Percentiles rank a stretch among this genome's conserved stretches.
Evolutionary conservation across 2,329 filamentous ascomycete species (phyloP).

Genomic region (Talaromyces marneffei): DNA sequence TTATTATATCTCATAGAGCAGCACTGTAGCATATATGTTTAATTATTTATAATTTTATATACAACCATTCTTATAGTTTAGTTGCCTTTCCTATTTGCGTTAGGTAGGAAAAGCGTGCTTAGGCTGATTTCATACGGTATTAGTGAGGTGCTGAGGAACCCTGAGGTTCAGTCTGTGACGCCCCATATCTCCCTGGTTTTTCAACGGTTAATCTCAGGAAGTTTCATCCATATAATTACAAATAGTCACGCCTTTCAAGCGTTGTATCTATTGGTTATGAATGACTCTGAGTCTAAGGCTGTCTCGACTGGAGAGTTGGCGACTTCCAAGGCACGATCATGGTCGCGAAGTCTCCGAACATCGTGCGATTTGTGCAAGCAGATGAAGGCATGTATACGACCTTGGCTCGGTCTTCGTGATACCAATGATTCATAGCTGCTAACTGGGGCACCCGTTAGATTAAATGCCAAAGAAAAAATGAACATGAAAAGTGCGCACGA

Average conservation of each 20-base stretch:
- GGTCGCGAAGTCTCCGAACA: not conserved
- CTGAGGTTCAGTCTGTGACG: not conserved
- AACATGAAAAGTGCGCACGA: not conserved
- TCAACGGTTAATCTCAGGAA: not conserved
- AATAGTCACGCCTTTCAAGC: not conserved
- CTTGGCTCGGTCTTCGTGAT: too few relatives aligned
- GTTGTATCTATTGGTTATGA: not conserved
- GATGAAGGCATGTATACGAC: conserved; percentile 6
- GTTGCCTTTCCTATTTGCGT: too few relatives aligned
- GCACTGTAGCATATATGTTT: too few relatives aligned
- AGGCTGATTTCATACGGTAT: too few relatives aligned
- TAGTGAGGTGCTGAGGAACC: too few relatives aligned
- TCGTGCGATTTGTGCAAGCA: conserved; percentile 9
- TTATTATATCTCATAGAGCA: too few relatives aligned
- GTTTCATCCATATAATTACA: not conserved
- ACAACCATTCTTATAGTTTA: too few relatives aligned
- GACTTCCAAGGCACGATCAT: not conserved
- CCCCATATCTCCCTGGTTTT: not conserved
- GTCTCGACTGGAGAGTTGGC: not conserved
- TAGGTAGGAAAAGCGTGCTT: too few relatives aligned
- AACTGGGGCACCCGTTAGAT: not conserved
- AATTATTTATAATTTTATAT: too few relatives aligned
- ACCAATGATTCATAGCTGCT: not conserved
- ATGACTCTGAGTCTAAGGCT: not conserved
- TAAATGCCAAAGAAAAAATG: conserved; percentile 9